Evolutionary conservation across 441 rosid species (phyloP), one percentile per base, ranked within the genome.

Genomic region (Raphanus hybrid): DNA sequence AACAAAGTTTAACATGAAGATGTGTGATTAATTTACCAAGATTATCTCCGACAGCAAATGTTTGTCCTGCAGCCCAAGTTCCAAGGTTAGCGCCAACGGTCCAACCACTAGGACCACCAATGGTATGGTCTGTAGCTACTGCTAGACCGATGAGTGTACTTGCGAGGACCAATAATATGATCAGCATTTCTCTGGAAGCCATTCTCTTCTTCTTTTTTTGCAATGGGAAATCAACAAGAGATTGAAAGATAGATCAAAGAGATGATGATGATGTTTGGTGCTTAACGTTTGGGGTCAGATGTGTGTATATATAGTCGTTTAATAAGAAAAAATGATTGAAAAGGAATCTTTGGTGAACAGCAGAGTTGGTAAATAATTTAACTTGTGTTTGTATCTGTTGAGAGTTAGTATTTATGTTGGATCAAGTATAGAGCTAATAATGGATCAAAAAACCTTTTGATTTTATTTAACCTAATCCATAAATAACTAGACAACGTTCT

Each of bases 51-150:
- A 48, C 54, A 48, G 54, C 54, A 48, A 48, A 48, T 48, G 54
- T 48, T 48, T 48, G 54, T 48, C 54, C 54, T 48, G 54, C 54
- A n/a, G 54, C 54, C 54, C 54, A 48, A 48, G 54, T 48, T 48
- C 16, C 15, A 48, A 48, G 54, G n/a, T 48, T 48, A 48, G 16
- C 14, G 54, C 54, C 54, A 12, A 48, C 54, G 54, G 54, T 48
- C 54, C 54, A 48, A n/a, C 54, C 54, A 48, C 16, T 48, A 48
- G 54, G 8, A 48, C 54, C 54, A 48, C 54, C 54, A 48, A 48
- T 48, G 54, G 54, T 48, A 48, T 48, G 54, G 16, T 48, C 54
- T 48, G 54, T 48, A 48, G 54, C 54, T 48, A 48, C 54, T 48
- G 16, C 54, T 48, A 48, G 16, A 48, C 54, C 54, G 54, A n/a